Evolutionary conservation across 352 stramenopile genomes (phyloP), one percentile per base, ranked within the genome.

Genomic region (Globisporangium echinulatum): DNA sequence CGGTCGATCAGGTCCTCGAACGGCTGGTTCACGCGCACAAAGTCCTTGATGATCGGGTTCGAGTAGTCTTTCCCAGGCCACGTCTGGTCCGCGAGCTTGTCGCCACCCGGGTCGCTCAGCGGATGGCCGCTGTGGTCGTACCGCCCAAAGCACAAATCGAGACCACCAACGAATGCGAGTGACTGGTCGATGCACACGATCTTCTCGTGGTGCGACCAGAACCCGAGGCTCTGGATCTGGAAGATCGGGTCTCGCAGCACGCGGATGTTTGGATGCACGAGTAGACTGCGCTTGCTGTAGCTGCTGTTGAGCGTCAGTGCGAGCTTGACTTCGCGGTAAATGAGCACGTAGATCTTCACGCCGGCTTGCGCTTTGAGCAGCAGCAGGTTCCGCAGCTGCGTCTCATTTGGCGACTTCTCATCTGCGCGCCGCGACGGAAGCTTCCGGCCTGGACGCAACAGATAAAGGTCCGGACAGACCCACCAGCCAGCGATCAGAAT

Each of bases 201-300:
- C 64, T 97, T 97, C 62, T 97, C 91, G 71, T 97, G 91, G 67
- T 97, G 91, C 39, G 83, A 96, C 90, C 88, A 97, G 49, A 97
- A 96, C 3, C 86, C 86, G 11, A 95, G 67, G 67, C 78, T 90
- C 71, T 95, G 84, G 46, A 95, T 92, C 68, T 94, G 86, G 61
- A 96, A 96, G 59, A 92, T 90, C 4, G 90, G 90, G 61, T 97
- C 90, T 0, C 91, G 84, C 37, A 97, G 68, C 25, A 97, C 89
- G 11, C 84, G 83, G 54, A 97, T 94, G 69, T 96, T 96, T 1
- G 76, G 77, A 8, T 93, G 82, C 7, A 87, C 60, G 70, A 87
- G 83, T 56, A 96, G 52, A 62, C 70, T 83, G 47, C 85, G 75
- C 63, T 94, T 94, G 4, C 85, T 91, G 64, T 94, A 94, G 14